phyloP scores from a whole-genome alignment of 2,329 filamentous ascomycete genomes.

The Talaromyces verruculosus region DNA sequence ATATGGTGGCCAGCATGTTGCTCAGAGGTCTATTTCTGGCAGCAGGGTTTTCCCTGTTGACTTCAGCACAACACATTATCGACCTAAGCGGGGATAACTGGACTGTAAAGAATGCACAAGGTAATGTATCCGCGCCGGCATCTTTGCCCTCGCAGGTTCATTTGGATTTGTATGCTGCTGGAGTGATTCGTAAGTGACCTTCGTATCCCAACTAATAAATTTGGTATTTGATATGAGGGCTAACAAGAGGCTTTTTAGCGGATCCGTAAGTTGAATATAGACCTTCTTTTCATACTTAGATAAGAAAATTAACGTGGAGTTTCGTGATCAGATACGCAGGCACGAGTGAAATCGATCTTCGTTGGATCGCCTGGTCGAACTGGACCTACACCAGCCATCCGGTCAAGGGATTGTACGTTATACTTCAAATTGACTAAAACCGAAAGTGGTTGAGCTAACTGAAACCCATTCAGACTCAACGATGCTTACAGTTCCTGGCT shows the following conservation, averaged over 20 bases:
- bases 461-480: slow-evolving; percentile 24
- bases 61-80: slow-evolving; percentile 37
- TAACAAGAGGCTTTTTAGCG: slow-evolving; percentile 26
- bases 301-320: not conserved
- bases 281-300: not conserved
- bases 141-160: slow-evolving; percentile 60
- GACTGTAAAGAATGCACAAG: slow-evolving; percentile 47
- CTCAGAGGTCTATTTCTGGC: not conserved
- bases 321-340: slow-evolving; percentile 47
- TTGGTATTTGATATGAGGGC: not conserved
- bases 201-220: not conserved
- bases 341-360: slow-evolving; percentile 59
- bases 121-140: slow-evolving; percentile 56
- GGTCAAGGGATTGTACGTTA: slow-evolving; percentile 44
- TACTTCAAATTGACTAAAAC: not conserved
- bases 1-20: not conserved
- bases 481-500: slow-evolving; percentile 52
- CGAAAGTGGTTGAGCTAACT: not conserved
- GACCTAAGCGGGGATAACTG: slow-evolving; percentile 46
- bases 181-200: slow-evolving; percentile 53
- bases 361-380: slow-evolving; percentile 59
- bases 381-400: slow-evolving; percentile 61
- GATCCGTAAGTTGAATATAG: slow-evolving; percentile 33
- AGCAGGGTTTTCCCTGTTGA: slow-evolving; percentile 21
- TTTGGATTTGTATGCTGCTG: slow-evolving; percentile 56